Conservation (phyloP, 306 rosid genomes). For the Datisca glomerata region DNA sequence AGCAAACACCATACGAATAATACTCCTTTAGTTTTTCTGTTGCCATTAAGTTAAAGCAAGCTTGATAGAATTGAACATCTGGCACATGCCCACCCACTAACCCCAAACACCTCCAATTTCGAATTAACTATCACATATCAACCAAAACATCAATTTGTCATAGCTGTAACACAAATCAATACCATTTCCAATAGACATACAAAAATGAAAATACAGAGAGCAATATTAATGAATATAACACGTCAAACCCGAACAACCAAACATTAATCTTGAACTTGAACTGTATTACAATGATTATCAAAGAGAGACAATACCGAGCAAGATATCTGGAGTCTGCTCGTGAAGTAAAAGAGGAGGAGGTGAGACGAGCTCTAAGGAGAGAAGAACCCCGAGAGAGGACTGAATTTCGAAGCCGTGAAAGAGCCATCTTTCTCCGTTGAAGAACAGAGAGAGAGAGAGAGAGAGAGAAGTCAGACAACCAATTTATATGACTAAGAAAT, state of each 20-base stretch:
- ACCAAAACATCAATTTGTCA: no score
- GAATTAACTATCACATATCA: no score
- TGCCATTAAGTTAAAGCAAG: no score
- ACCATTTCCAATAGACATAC: neutral
- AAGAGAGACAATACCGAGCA: constrained; percentile 28
- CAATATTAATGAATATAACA: neutral
- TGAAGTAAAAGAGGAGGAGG: constrained; percentile 26
- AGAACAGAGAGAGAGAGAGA: constrained; percentile 3
- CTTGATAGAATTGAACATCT: no score
- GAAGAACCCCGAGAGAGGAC: constrained; percentile 46
- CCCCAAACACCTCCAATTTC: no score
- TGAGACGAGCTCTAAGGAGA: constrained; percentile 41
- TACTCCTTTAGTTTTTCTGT: no score
- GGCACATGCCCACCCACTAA: no score
- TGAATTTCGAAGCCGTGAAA: constrained; percentile 76
- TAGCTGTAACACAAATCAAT: neutral
- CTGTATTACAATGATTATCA: neutral
- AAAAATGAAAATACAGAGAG: neutral
- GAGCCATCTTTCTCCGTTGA: constrained; percentile 35
- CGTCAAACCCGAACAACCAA: neutral
- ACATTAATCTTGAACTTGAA: neutral
- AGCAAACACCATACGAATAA: no score
- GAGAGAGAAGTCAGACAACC: neutral
- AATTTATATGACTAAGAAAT: neutral
- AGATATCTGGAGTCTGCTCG: constrained; percentile 40